Conservation (phyloP, 192 early-diverging fungal genomes). For the Coemansia sp. region DNA sequence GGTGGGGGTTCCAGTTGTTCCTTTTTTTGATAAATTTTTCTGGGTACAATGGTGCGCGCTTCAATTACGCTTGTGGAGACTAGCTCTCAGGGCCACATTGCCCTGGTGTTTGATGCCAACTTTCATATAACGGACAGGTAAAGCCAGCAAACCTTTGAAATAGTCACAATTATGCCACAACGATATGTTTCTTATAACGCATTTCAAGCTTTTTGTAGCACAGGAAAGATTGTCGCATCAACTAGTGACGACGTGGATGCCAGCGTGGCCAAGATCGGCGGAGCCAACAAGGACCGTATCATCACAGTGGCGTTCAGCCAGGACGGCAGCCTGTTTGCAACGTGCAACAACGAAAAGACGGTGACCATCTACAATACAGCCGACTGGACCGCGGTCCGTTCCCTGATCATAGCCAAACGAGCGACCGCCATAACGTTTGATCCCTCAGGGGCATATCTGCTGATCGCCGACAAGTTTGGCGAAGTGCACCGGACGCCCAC, state of each 20-base stretch:
- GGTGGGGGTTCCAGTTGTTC: background rate
- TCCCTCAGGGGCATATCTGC: conserved; percentile 58
- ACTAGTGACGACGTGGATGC: conserved; percentile 2
- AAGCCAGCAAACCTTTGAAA: background rate
- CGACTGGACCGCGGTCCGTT: conserved; percentile 56
- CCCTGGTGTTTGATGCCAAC: conserved; percentile 22
- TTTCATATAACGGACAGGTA: conserved; percentile 35
- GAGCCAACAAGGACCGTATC: conserved; percentile 44
- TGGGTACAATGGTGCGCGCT: conserved; percentile 19
- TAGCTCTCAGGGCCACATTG: conserved; percentile 25
- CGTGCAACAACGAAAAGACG: conserved; percentile 67
- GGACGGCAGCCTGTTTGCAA: conserved; percentile 59
- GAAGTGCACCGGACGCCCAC: conserved; percentile 67
- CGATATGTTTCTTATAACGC: background rate
- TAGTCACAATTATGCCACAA: background rate
- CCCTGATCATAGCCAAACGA: conserved; percentile 63
- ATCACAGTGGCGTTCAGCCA: conserved; percentile 58
- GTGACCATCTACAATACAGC: conserved; percentile 65
- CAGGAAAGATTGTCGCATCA: conserved; percentile 33
- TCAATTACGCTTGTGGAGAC: conserved; percentile 35
- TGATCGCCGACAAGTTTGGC: conserved; percentile 94
- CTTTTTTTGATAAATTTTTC: background rate
- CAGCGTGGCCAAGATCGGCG: conserved; percentile 17
- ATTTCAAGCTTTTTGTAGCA: conserved; percentile 2
- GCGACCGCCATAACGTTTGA: conserved; percentile 74